Conservation (phyloP, 2,329 filamentous ascomycete species). For the Ilyonectria mors-panacis region DNA sequence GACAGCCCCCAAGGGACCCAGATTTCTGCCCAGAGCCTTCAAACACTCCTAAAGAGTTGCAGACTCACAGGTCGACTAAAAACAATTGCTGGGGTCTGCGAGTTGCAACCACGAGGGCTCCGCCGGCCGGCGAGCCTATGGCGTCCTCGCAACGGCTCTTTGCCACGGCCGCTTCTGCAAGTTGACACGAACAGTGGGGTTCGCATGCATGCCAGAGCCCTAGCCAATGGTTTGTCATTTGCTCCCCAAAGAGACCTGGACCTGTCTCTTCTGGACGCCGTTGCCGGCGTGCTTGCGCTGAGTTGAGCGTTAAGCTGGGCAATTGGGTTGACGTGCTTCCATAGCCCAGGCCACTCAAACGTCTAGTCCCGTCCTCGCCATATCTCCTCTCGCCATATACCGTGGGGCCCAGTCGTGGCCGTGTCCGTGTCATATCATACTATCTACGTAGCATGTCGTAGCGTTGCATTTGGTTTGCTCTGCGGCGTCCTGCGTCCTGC, state of each 20-base stretch:
- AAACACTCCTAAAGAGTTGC: background rate
- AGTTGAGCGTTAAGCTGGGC: background rate
- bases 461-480: background rate
- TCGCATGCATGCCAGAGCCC: conserved; percentile 23
- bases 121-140: conserved; percentile 10
- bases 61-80: background rate
- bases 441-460: background rate
- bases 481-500: background rate
- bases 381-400: background rate
- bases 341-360: background rate
- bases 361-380: background rate
- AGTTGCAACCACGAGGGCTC: background rate
- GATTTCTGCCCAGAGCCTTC: too few species aligned
- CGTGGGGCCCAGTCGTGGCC: background rate
- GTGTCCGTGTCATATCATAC: conserved; percentile 1
- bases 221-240: conserved; percentile 21
- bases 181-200: conserved; percentile 37
- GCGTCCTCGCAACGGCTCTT: conserved; percentile 12
- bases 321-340: background rate
- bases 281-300: background rate
- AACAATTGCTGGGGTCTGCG: background rate
- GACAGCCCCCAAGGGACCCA: background rate
- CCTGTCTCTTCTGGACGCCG: background rate
- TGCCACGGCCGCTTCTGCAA: conserved; percentile 20
- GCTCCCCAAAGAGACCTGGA: background rate